These are phyloP conservation scores for Pichia cephalocereana DNA, from an alignment of 805 yeast species.

Conservation along the genomic window DNA sequence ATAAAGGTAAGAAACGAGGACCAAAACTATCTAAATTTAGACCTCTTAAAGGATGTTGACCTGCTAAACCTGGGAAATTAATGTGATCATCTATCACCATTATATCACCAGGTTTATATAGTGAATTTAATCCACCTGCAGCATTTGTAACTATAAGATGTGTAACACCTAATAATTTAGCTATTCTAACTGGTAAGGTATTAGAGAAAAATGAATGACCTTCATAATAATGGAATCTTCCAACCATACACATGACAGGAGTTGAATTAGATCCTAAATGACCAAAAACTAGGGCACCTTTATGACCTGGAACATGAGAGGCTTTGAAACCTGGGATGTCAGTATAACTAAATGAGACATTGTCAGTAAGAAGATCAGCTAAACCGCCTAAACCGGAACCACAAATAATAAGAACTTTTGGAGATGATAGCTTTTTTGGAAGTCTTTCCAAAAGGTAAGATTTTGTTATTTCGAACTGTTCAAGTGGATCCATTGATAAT, in stretches of 20 bases:
- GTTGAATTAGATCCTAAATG: slow-evolving; percentile 54
- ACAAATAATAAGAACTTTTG: slow-evolving; percentile 73
- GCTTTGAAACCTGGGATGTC: slow-evolving; percentile 71
- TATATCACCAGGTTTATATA: slow-evolving; percentile 72
- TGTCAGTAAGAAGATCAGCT: slow-evolving; percentile 39
- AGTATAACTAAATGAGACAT: slow-evolving; percentile 46
- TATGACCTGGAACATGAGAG: slow-evolving; percentile 88
- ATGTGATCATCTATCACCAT: slow-evolving; percentile 89
- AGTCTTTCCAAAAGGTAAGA: too few relatives aligned
- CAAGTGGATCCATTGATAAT: not conserved
- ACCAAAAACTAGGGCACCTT: slow-evolving; percentile 77
- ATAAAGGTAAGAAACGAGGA: slow-evolving; percentile 77
- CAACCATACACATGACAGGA: slow-evolving; percentile 89
- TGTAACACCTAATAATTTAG: slow-evolving; percentile 52
- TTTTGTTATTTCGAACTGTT: slow-evolving; percentile 10
- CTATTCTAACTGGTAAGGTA: slow-evolving; percentile 76
- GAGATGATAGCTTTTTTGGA: slow-evolving; percentile 22
- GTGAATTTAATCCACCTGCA: slow-evolving; percentile 77
- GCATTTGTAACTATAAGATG: slow-evolving; percentile 86
- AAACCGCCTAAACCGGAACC: slow-evolving; percentile 94
- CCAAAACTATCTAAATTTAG: slow-evolving; percentile 75
- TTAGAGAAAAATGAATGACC: slow-evolving; percentile 80
- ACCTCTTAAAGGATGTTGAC: slow-evolving; percentile 81
- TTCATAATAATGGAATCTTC: slow-evolving; percentile 86
- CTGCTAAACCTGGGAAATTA: slow-evolving; percentile 85